Percentiles rank a stretch among this genome's conserved stretches.
Evolutionary conservation across 768 basidiomycete species (phyloP).

Genomic region (Russula sp.): DNA sequence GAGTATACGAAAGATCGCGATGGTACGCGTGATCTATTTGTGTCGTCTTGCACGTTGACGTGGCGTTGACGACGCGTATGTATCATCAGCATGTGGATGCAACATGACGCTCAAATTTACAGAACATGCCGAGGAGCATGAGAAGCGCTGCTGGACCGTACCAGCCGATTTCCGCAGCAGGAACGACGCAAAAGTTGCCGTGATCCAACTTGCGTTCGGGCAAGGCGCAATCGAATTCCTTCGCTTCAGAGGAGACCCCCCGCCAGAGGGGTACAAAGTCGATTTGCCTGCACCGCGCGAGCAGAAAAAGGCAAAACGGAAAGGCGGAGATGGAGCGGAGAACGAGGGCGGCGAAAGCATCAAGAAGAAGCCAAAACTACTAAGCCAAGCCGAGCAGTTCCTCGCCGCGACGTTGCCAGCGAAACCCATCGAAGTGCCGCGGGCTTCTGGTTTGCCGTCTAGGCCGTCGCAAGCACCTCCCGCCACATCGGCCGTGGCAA

Average conservation of each 20-base stretch:
- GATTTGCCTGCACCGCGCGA: conserved; percentile 27
- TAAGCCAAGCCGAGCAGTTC: conserved; percentile 8
- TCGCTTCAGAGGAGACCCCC: conserved; percentile 41
- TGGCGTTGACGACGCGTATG: not conserved
- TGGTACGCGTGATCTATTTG: conserved; percentile 33
- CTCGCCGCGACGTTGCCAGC: not conserved
- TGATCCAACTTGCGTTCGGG: conserved; percentile 43
- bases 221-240: conserved; percentile 53
- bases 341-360: not conserved
- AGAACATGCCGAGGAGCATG: conserved; percentile 27
- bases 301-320: conserved; percentile 23
- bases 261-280: conserved; percentile 36
- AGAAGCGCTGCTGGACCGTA: conserved; percentile 40
- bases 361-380: conserved; percentile 6
- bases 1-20: conserved; percentile 41
- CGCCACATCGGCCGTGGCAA: not conserved
- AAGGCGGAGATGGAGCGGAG: conserved; percentile 4
- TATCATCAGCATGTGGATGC: conserved; percentile 45
- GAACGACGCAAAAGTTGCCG: conserved; percentile 56
- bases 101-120: conserved; percentile 39
- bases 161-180: conserved; percentile 47
- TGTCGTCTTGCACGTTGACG: not conserved
- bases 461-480: not conserved
- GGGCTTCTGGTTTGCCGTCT: not conserved
- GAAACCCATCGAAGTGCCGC: not conserved